Percentiles rank a stretch among this genome's conserved stretches.
These are phyloP conservation scores for Alternaria arborescens DNA, from an alignment of 2,329 filamentous ascomycete genomes.

Conservation along the genomic window DNA sequence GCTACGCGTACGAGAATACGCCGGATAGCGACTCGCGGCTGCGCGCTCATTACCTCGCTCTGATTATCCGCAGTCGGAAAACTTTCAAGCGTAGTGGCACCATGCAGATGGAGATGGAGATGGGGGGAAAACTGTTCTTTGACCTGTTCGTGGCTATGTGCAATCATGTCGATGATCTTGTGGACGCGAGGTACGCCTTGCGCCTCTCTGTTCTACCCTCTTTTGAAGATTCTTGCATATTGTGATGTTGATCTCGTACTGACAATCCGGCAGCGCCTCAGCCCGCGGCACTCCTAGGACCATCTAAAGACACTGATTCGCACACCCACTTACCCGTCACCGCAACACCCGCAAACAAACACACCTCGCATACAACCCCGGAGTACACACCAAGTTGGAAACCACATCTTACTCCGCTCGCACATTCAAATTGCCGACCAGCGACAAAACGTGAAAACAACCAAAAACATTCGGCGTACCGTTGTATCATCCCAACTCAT, in stretches of 20 bases:
- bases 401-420: constrained; percentile 16
- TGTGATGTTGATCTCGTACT: constrained; percentile 22
- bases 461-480: constrained; percentile 46
- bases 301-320: constrained; percentile 29
- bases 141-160: constrained; percentile 98
- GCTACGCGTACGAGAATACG: constrained; percentile 95
- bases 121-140: constrained; percentile 93
- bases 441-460: constrained; percentile 39
- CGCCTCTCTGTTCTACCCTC: constrained; percentile 21
- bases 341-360: constrained; percentile 28
- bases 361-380: constrained; percentile 20
- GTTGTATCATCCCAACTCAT: constrained; percentile 32
- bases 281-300: constrained; percentile 39
- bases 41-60: constrained; percentile 94
- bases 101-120: constrained; percentile 99
- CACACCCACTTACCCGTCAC: constrained; percentile 21
- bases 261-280: constrained; percentile 24
- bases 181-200: constrained; percentile 72
- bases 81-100: constrained; percentile 98
- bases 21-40: constrained; percentile 91
- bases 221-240: not conserved
- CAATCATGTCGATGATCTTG: constrained; percentile 96
- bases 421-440: constrained; percentile 35
- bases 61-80: constrained; percentile 96
- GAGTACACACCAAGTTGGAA: constrained; percentile 26